Evolutionary conservation across 116 monocot genomes (phyloP).

Genomic region (Zostera marina): DNA sequence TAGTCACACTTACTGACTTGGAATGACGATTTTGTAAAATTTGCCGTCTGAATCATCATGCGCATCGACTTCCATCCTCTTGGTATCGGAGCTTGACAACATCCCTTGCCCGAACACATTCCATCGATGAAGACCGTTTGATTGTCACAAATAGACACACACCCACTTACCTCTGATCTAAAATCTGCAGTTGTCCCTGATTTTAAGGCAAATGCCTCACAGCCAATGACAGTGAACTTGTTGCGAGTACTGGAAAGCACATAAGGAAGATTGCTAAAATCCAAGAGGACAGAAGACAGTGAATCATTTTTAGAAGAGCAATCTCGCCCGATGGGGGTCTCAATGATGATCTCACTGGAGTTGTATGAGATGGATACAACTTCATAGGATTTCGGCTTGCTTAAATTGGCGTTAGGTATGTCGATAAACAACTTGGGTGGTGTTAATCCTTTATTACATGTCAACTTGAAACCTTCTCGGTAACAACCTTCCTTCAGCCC

Average conservation of each 20-base stretch:
- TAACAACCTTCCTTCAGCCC: constrained; percentile 23
- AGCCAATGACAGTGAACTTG: constrained; percentile 11
- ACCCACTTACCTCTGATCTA: not conserved
- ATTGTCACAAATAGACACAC: not conserved
- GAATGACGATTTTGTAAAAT: not conserved
- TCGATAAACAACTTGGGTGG: constrained; percentile 3
- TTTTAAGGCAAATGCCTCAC: constrained; percentile 6
- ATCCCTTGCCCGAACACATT: constrained; percentile 10
- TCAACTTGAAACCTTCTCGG: constrained; percentile 16
- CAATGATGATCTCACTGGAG: not conserved
- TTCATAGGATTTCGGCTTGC: not conserved
- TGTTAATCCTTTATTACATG: not conserved
- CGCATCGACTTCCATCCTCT: constrained; percentile 1
- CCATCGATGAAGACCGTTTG: not conserved
- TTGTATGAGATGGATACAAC: not conserved
- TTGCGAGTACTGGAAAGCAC: not conserved
- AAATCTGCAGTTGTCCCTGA: not conserved
- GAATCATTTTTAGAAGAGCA: not conserved
- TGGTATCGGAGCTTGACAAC: constrained; percentile 12
- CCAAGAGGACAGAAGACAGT: not conserved
- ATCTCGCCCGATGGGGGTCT: not conserved
- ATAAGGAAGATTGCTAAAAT: not conserved
- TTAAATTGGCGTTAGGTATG: not conserved
- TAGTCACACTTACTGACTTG: constrained; percentile 8
- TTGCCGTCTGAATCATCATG: not conserved